Percentiles rank a stretch among this genome's conserved stretches.
phyloP scores from a whole-genome alignment of 139 green algal genomes.

The Chlamydomonas eustigma region DNA sequence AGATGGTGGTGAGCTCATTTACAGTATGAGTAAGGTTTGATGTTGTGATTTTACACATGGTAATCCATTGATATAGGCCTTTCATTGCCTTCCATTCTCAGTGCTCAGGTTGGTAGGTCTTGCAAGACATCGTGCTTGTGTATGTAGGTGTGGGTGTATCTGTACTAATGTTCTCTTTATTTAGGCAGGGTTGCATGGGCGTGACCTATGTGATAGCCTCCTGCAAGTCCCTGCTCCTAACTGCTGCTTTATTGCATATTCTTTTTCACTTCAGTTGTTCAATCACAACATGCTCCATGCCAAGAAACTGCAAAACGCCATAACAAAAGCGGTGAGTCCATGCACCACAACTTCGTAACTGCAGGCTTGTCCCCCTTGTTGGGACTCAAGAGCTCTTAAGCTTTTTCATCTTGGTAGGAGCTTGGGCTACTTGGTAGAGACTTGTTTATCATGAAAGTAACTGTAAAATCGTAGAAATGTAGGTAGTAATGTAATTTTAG shows the following conservation, averaged over 20 bases:
- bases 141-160: neutral
- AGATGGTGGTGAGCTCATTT: constrained; percentile 48
- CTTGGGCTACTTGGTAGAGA: neutral
- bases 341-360: too few species aligned
- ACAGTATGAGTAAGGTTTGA: too few species aligned
- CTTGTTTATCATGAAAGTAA: neutral
- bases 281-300: constrained; percentile 45
- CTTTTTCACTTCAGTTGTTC: constrained; percentile 48
- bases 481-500: neutral
- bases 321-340: constrained; percentile 35
- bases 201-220: too few species aligned
- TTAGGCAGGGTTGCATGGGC: too few species aligned
- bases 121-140: neutral
- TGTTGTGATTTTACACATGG: neutral
- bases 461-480: neutral
- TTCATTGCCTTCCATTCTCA: neutral
- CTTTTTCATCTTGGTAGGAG: too few species aligned
- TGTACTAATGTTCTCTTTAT: neutral
- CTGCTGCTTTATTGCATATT: constrained; percentile 27
- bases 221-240: too few species aligned
- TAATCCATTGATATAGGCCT: neutral
- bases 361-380: too few species aligned
- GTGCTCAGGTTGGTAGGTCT: neutral
- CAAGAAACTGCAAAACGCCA: constrained; percentile 30
- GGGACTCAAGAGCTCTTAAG: too few species aligned